Conservation (phyloP, 345 rosid species). For the Eucalyptus viminalis region DNA sequence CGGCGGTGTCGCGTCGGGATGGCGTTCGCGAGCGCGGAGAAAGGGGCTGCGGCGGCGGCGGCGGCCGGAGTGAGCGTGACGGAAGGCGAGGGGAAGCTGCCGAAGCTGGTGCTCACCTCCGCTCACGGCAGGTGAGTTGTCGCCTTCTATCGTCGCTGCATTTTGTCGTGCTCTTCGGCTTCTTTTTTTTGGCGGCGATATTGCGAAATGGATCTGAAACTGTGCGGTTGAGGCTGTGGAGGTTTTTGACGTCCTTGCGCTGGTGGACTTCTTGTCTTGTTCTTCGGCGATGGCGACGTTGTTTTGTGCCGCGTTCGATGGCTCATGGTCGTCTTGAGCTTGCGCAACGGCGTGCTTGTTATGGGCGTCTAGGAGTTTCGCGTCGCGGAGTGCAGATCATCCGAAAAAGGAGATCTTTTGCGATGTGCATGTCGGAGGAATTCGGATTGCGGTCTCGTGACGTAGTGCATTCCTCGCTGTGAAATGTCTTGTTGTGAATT, state of each 20-base stretch:
- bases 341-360: neutral
- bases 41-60: conserved; percentile 2
- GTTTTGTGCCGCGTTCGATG: neutral
- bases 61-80: conserved; percentile 44
- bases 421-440: neutral
- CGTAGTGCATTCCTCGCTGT: neutral
- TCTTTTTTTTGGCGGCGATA: accelerated
- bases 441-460: neutral
- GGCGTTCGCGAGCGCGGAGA: conserved; percentile 36
- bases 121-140: conserved; percentile 44
- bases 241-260: neutral
- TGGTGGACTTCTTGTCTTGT: neutral
- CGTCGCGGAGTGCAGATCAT: neutral
- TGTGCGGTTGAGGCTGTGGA: neutral
- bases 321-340: neutral
- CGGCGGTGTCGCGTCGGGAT: conserved; percentile 17
- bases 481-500: neutral
- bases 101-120: conserved; percentile 71
- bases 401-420: neutral
- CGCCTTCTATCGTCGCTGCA: neutral
- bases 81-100: conserved; percentile 85
- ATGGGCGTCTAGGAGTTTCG: neutral
- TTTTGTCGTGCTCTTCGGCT: neutral
- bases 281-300: neutral
- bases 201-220: neutral